A percentile compares a stretch with the other conserved stretches of the same genome.
phyloP scores from a whole-genome alignment of 2,329 filamentous ascomycete species.

The Tricladium varicosporioides region DNA sequence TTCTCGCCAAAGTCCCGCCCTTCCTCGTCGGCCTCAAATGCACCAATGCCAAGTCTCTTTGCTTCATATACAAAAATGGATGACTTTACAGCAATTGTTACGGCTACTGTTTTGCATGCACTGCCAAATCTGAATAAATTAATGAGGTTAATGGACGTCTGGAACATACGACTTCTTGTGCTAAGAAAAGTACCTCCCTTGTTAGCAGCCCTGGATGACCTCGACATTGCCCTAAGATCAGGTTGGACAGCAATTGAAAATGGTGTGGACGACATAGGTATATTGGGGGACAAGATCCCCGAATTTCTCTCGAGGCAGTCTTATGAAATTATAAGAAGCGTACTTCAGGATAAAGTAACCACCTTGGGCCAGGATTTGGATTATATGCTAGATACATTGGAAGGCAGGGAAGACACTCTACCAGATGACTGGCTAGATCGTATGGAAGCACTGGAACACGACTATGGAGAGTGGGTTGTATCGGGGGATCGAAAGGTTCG shows the following conservation, averaged over 20 bases:
- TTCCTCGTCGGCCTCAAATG: conserved; percentile 46
- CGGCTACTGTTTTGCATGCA: conserved; percentile 85
- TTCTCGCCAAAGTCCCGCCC: conserved; percentile 59
- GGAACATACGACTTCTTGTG: conserved; percentile 74
- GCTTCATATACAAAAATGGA: conserved; percentile 70
- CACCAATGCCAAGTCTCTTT: conserved; percentile 40
- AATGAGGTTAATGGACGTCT: conserved; percentile 69
- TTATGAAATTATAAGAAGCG: conserved; percentile 56
- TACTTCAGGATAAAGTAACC: conserved; percentile 67
- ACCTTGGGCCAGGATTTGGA: conserved; percentile 74
- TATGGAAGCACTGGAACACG: conserved; percentile 75
- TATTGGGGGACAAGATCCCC: conserved; percentile 7
- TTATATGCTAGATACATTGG: conserved; percentile 80
- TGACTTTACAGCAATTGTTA: conserved; percentile 86
- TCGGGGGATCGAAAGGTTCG: conserved; percentile 73
- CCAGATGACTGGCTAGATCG: conserved; percentile 85
- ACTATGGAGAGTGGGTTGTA: conserved; percentile 78
- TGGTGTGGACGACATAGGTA: not conserved
- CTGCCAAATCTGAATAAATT: conserved; percentile 78
- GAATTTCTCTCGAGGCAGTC: conserved; percentile 35
- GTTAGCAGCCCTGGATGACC: conserved; percentile 63
- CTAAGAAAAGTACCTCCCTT: conserved; percentile 71
- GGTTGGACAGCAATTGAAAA: conserved; percentile 63
- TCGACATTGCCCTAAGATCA: conserved; percentile 61
- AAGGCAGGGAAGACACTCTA: conserved; percentile 79